Evolutionary conservation across 2,329 filamentous ascomycete species (phyloP), one percentile per base, ranked within the genome.

Genomic region (Aspergillus quadricinctus): DNA sequence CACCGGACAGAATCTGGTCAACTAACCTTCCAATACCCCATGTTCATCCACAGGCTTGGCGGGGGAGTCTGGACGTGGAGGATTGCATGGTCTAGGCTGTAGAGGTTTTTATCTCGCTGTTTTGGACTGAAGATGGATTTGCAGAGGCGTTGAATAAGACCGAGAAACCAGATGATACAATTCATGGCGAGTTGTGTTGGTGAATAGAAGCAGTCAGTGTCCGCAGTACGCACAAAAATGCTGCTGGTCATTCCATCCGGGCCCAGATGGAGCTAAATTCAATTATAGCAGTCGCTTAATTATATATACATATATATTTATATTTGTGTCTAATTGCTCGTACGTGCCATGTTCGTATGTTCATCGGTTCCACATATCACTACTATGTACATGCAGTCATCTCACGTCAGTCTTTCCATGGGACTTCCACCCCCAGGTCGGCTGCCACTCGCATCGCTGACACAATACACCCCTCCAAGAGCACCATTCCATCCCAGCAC

Each of bases 401-500:
- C 31, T 35, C 31, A 35, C 31, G 31, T 35, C 11, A 35, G 31
- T 37, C 28, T 6, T 19, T 54, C 73, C 72, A 75, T 3, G 72
- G 72, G 5, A 73, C 67, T n/a, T 70, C 62, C 4, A 85, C 78
- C 6, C 72, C 80, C 62, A 86, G 77, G 11, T 76, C 77, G n/a
- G 71, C 61, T 0, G 82, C 83, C 48, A 86, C 74, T 35, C 78
- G 74, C 76, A 82, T 81, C 1, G 83, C 82, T 7, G 83, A 85
- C 2, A 83, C 75, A 3, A 86, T 73, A 54, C 83, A 87, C 1
- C 84, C 84, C 65, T 86, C 83, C 3, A 86, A 67, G 17, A 86
- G 61, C 1, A 86, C 82, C 82, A 86, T 83, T 2, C 83, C 83
- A 66, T 86, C 83, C 83, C 83, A 86, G 61, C 83, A 86, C 84